A percentile compares a stretch with the other conserved stretches of the same genome.
Conservation (phyloP, 2,329 filamentous ascomycete genomes). For the Cordyceps javanica region DNA sequence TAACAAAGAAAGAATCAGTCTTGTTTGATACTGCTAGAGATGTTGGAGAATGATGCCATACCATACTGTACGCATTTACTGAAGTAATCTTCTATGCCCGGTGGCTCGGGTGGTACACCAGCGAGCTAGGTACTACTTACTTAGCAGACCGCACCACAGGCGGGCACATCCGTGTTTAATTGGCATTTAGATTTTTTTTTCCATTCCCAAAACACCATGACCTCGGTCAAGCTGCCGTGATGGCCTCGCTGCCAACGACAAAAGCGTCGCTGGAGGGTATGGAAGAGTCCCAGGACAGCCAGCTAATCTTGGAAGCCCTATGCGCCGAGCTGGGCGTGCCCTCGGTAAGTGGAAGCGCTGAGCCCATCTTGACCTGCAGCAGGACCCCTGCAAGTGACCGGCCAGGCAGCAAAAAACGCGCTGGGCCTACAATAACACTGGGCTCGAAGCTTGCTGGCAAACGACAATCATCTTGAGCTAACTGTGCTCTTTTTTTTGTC, state of each 20-base stretch:
- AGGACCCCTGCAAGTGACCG: neutral
- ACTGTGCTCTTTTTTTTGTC: neutral
- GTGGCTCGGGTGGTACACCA: too few relatives aligned
- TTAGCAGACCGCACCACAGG: neutral
- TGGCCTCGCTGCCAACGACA: neutral
- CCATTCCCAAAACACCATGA: neutral
- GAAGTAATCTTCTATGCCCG: too few relatives aligned
- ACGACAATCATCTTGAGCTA: too few relatives aligned
- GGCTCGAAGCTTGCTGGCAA: neutral
- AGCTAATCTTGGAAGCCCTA: slow-evolving; percentile 33
- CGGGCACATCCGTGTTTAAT: neutral
- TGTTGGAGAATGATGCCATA: too few relatives aligned
- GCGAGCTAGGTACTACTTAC: neutral
- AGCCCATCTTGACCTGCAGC: neutral
- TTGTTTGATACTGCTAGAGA: too few relatives aligned
- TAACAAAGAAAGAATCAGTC: too few relatives aligned
- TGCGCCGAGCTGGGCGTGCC: slow-evolving; percentile 32
- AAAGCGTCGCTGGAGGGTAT: neutral
- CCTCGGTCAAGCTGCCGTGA: neutral
- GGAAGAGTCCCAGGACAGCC: slow-evolving; percentile 37
- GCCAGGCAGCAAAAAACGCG: slow-evolving; percentile 1
- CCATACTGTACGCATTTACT: too few relatives aligned
- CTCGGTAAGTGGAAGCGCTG: slow-evolving; percentile 28
- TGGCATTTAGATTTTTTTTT: neutral
- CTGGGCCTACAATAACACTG: neutral